Evolutionary conservation across 768 basidiomycete species (phyloP), one percentile per base, ranked within the genome.

Genomic region (Mycena rosella): DNA sequence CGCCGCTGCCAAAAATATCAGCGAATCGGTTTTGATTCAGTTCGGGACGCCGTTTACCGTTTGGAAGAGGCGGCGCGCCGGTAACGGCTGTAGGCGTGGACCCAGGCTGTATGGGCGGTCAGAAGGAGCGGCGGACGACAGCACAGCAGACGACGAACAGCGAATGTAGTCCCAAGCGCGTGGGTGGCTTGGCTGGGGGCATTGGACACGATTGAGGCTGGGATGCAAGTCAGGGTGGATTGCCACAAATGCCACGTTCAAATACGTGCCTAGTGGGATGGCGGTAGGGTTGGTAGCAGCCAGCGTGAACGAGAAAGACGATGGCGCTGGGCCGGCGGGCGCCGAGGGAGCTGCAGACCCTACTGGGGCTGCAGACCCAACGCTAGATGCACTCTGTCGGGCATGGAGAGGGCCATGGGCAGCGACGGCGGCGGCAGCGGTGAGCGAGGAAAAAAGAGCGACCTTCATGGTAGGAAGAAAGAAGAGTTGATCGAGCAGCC

Each of bases 1-100:
- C 14, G 78, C 77, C 60, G 81, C 88, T 89, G 62, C n/a, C 11
- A 48, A 60, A 38, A 56, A 30, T 30, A 20, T 24, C 5, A 40
- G 55, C 24, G n/a, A 22, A 17, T 7, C 7, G 27, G 29, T 29
- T 22, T 34, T 27, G 2, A 18, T 7, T 2, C 3, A 0, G 20
- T 24, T 56, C 36, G 45, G 34, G 6, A 22, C 14, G 26, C 5
- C 5, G 10, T n/a, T n/a, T 52, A 88, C 89, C 76, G 74, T 88
- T 80, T 36, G 89, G 89, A 40, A 91, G 78, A n/a, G 83, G 76
- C 14, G 91, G 91, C 2, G 91, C 92, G 63, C 82, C 80, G 2
- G 86, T 76, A 32, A 92, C 73, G 60, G 76, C 82, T 1, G 86
- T 83, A 3, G 90, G 88, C 1, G 72, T 78, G 5, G 87, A 66